Conservation (phyloP, 192 early-diverging fungal genomes). For the Gaertneriomyces semiglobifer region DNA sequence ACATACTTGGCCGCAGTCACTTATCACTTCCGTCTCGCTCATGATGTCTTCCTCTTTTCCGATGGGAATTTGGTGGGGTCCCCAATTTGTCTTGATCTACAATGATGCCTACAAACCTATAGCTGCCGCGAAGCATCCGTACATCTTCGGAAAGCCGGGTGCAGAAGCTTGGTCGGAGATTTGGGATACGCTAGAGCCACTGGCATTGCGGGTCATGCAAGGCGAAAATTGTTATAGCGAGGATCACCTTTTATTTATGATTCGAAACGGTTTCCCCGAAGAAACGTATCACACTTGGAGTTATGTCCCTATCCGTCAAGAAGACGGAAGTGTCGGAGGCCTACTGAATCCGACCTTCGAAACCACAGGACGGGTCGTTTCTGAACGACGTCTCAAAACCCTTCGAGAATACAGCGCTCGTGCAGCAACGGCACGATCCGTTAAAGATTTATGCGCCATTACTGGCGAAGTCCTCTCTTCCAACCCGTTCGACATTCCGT, state of each 20-base stretch:
- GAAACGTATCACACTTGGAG: conserved; percentile 32
- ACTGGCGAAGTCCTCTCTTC: conserved; percentile 7
- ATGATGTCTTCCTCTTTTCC: conserved; percentile 17
- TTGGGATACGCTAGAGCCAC: conserved; percentile 25
- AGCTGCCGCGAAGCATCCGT: conserved; percentile 28
- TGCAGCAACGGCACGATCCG: conserved; percentile 17
- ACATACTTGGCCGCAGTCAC: conserved; percentile 26
- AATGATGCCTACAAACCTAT: conserved; percentile 27
- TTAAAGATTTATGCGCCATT: conserved; percentile 1
- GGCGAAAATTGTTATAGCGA: conserved; percentile 14
- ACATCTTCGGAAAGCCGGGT: conserved; percentile 28
- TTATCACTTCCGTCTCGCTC: conserved; percentile 23
- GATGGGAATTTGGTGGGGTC: conserved; percentile 32
- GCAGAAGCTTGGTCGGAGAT: conserved; percentile 29
- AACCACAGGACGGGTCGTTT: conserved; percentile 11
- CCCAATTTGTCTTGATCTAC: conserved; percentile 23
- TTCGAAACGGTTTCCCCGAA: conserved; percentile 33
- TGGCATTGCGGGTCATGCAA: neutral
- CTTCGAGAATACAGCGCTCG: conserved; percentile 19
- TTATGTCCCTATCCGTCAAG: conserved; percentile 28
- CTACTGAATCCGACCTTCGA: conserved; percentile 29
- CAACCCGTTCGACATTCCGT: conserved; percentile 16
- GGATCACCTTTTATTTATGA: conserved; percentile 28
- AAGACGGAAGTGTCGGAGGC: conserved; percentile 29
- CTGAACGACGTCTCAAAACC: conserved; percentile 20